phyloP scores from a whole-genome alignment of 2,329 filamentous ascomycete species.

The Pleochaeta shiraiana region DNA sequence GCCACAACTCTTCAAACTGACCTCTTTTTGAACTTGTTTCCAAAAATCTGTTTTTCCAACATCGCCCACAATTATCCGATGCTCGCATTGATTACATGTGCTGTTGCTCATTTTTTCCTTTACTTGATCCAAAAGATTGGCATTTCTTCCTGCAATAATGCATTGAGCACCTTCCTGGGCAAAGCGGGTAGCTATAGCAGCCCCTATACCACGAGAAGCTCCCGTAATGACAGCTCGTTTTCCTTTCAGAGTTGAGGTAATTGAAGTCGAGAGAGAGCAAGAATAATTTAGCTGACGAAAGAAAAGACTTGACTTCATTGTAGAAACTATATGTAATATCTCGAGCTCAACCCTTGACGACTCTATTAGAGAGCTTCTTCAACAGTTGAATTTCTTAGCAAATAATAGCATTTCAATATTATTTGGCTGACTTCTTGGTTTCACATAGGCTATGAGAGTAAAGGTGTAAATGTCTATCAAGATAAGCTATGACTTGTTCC shows the following conservation, averaged over 20 bases:
- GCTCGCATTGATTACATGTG: slow-evolving; percentile 2
- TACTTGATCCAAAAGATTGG: slow-evolving; percentile 45
- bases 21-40: slow-evolving; percentile 11
- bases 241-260: slow-evolving; percentile 7
- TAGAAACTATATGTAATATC: too few relatives aligned
- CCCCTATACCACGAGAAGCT: slow-evolving; percentile 47
- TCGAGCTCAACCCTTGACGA: too few relatives aligned
- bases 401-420: too few relatives aligned
- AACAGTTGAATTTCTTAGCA: too few relatives aligned
- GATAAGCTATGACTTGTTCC: too few relatives aligned
- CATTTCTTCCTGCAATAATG: slow-evolving; percentile 36
- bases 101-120: slow-evolving; percentile 5
- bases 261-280: slow-evolving; percentile 9
- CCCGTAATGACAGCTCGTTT: slow-evolving; percentile 38
- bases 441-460: too few relatives aligned
- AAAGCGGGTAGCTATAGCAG: slow-evolving; percentile 43
- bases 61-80: slow-evolving; percentile 15
- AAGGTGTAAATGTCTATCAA: too few relatives aligned
- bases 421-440: too few relatives aligned
- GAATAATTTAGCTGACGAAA: too few relatives aligned
- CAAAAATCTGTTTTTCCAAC: slow-evolving; percentile 14
- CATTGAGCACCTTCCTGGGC: slow-evolving; percentile 35
- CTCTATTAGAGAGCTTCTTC: too few relatives aligned
- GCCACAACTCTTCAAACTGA: too few relatives aligned
- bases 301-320: too few relatives aligned